Percentiles rank a stretch among this genome's conserved stretches.
phyloP scores from a whole-genome alignment of 805 yeast genomes.

The Kodamaea hsintzibuensis region DNA sequence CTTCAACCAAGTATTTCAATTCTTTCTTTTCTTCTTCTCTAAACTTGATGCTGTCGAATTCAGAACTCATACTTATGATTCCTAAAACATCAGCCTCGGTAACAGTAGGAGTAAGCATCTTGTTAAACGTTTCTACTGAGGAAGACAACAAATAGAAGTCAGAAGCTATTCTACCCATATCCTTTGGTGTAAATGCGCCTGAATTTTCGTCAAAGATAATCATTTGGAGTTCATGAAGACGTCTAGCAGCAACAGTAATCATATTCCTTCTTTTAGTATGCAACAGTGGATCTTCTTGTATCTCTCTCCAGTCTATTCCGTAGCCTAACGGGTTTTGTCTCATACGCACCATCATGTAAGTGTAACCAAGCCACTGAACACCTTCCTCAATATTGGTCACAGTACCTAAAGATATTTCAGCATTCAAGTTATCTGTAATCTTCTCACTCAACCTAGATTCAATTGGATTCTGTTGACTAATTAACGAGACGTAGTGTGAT shows the following conservation, averaged over 20 bases:
- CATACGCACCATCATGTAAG: conserved; percentile 93
- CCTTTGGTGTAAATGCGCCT: conserved; percentile 78
- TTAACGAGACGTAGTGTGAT: conserved; percentile 83
- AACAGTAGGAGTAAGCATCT: conserved; percentile 77
- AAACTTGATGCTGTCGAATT: conserved; percentile 85
- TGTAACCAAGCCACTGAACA: conserved; percentile 96
- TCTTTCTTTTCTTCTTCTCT: conserved; percentile 87
- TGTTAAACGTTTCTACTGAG: conserved; percentile 86
- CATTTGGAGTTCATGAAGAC: conserved; percentile 89
- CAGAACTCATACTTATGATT: conserved; percentile 88
- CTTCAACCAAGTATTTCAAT: conserved; percentile 58
- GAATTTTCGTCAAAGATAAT: conserved; percentile 86
- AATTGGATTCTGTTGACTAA: conserved; percentile 94
- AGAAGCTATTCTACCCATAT: conserved; percentile 90
- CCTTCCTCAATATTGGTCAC: conserved; percentile 95
- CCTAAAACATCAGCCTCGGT: conserved; percentile 91
- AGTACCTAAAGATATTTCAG: conserved; percentile 93
- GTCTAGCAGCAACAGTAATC: conserved; percentile 76
- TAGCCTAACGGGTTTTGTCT: conserved; percentile 89
- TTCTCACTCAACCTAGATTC: conserved; percentile 80
- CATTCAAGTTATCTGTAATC: conserved; percentile 89
- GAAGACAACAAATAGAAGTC: conserved; percentile 87
- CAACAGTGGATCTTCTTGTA: conserved; percentile 79
- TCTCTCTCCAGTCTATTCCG: conserved; percentile 85
- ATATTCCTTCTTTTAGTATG: conserved; percentile 72